Percentiles rank a stretch among this genome's conserved stretches.
phyloP scores from a whole-genome alignment of 2,329 filamentous ascomycete genomes.

The Fusarium globosum region DNA sequence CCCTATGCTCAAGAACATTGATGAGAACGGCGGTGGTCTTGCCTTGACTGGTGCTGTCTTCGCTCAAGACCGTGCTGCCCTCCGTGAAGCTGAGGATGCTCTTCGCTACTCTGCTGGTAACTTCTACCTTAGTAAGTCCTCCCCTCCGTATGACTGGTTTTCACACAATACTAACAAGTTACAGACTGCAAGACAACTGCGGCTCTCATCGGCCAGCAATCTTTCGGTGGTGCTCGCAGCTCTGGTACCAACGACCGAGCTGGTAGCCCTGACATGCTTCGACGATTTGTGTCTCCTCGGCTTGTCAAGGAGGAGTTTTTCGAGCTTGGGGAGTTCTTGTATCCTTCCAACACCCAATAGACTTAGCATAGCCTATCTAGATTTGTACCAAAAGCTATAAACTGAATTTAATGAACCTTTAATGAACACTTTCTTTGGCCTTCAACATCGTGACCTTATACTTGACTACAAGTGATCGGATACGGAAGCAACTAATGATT shows the following conservation, averaged over 20 bases:
- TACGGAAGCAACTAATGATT: rapidly evolving
- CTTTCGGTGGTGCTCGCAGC: slow-evolving; percentile 63
- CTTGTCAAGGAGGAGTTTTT: slow-evolving; percentile 64
- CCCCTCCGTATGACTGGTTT: rapidly evolving
- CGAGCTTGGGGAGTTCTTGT: slow-evolving; percentile 54
- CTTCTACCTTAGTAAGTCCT: slow-evolving; percentile 61
- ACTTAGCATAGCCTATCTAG: slow-evolving; percentile 16
- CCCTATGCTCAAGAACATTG: slow-evolving; percentile 50
- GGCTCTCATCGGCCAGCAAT: slow-evolving; percentile 66
- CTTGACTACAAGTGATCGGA: not conserved
- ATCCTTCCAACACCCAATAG: slow-evolving; percentile 60
- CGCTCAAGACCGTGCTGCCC: slow-evolving; percentile 58
- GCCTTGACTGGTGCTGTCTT: slow-evolving; percentile 63
- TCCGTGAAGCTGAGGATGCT: slow-evolving; percentile 61
- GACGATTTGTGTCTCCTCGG: slow-evolving; percentile 62
- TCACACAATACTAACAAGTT: not conserved
- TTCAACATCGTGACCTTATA: not conserved
- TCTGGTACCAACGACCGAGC: slow-evolving; percentile 69
- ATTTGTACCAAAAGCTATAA: slow-evolving; percentile 24
- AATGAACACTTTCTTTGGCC: not conserved
- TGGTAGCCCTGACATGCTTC: slow-evolving; percentile 61
- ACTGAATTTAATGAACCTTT: slow-evolving; percentile 23
- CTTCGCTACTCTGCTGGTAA: slow-evolving; percentile 67
- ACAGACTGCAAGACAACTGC: slow-evolving; percentile 66
- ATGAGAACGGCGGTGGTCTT: slow-evolving; percentile 56